Evolutionary conservation across 148 eudicot species (phyloP).

Genomic region (Amaranthus palmeri): DNA sequence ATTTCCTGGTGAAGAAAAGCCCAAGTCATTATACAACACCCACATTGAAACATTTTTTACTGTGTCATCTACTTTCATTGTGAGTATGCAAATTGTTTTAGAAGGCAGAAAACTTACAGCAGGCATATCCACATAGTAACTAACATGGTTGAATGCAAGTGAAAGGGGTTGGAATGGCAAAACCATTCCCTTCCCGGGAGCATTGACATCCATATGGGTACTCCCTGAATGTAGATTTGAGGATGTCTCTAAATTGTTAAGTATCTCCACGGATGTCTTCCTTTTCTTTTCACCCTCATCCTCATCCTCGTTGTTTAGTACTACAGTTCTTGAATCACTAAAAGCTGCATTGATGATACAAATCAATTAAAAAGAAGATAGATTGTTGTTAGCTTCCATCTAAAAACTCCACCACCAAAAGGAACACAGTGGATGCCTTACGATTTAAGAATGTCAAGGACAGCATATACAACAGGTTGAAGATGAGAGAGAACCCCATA

Average conservation of each 20-base stretch:
- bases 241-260: conserved; percentile 24
- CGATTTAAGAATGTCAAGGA: conserved; percentile 56
- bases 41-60: not conserved
- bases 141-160: conserved; percentile 55
- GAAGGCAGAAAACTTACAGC: conserved; percentile 36
- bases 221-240: conserved; percentile 8
- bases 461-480: conserved; percentile 53
- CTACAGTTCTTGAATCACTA: conserved; percentile 38
- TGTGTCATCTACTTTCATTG: not conserved
- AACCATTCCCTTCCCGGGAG: conserved; percentile 43
- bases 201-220: conserved; percentile 16
- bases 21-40: not conserved
- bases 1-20: conserved; percentile 42
- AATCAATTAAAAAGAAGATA: not conserved
- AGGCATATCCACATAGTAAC: conserved; percentile 61
- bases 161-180: conserved; percentile 65
- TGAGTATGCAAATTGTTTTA: not conserved
- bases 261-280: conserved; percentile 6
- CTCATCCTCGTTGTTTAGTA: conserved; percentile 8
- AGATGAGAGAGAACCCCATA: conserved; percentile 53
- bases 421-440: conserved; percentile 27
- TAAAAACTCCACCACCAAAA: not conserved
- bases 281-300: conserved; percentile 26
- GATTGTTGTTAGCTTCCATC: not conserved
- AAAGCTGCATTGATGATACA: conserved; percentile 41